Percentiles rank a stretch among this genome's conserved stretches.
Conservation (phyloP, 2,329 filamentous ascomycete genomes). For the Metarhizium brunneum region DNA sequence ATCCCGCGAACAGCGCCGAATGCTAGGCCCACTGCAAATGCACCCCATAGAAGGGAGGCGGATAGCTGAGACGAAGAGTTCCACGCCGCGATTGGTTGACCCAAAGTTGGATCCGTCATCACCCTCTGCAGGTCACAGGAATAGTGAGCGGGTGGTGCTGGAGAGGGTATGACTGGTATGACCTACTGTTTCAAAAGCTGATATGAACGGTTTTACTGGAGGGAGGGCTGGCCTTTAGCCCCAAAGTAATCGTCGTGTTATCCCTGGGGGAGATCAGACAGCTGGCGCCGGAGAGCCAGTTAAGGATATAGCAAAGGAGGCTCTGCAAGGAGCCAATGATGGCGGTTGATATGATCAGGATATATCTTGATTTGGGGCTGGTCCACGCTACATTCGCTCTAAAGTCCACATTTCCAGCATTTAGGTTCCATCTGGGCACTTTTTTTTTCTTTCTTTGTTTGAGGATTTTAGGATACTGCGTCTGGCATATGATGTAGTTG, state of each 20-base stretch:
- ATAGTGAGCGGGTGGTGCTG: constrained; percentile 45
- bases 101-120: constrained; percentile 19
- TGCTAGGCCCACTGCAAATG: constrained; percentile 45
- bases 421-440: background rate
- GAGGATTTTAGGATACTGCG: background rate
- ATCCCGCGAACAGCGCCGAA: constrained; percentile 49
- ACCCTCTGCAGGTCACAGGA: constrained; percentile 31
- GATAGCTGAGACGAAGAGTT: constrained; percentile 26
- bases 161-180: constrained; percentile 29
- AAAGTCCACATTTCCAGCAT: background rate
- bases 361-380: background rate
- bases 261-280: background rate
- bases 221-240: background rate
- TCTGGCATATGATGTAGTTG: background rate
- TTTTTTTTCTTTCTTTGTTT: background rate
- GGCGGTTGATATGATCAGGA: background rate
- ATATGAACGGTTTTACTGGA: background rate
- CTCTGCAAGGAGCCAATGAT: background rate
- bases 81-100: constrained; percentile 38
- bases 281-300: background rate
- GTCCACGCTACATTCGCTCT: background rate
- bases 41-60: constrained; percentile 9
- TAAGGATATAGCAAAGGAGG: background rate
- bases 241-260: background rate
- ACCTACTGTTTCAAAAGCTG: background rate